These are phyloP conservation scores for Selenicereus undatus DNA, from an alignment of 148 eudicot genomes.

Conservation along the genomic window DNA sequence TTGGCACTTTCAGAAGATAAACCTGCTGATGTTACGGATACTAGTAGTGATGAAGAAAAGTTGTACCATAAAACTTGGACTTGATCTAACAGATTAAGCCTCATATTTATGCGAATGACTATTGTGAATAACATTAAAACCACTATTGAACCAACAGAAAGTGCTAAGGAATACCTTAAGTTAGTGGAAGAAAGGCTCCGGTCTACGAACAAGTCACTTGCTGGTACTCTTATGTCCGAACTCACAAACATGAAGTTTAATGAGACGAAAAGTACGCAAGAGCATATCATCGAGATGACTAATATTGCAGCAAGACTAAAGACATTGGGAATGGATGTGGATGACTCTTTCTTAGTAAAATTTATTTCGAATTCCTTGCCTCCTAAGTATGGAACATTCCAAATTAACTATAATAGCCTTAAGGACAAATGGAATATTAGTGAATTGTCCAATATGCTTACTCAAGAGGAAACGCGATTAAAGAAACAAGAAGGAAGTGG, in stretches of 20 bases:
- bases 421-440: slow-evolving; percentile 25
- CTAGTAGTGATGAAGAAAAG: not conserved
- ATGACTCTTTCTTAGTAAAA: slow-evolving; percentile 17
- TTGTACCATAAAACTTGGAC: not conserved
- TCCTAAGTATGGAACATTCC: slow-evolving; percentile 14
- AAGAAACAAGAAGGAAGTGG: slow-evolving; percentile 3
- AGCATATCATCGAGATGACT: slow-evolving; percentile 14
- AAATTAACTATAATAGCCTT: slow-evolving; percentile 24
- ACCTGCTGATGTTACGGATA: not conserved
- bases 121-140: slow-evolving; percentile 2
- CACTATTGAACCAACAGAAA: not conserved
- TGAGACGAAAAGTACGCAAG: not conserved
- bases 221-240: slow-evolving; percentile 8
- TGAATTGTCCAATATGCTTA: slow-evolving; percentile 19
- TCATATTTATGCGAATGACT: not conserved
- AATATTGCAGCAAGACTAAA: slow-evolving; percentile 22
- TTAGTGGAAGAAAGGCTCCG: slow-evolving; percentile 8
- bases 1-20: not conserved
- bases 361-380: slow-evolving; percentile 20
- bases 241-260: slow-evolving; percentile 19
- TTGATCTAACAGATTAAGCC: slow-evolving; percentile 1
- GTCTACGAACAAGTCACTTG: slow-evolving; percentile 17
- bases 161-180: not conserved
- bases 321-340: slow-evolving; percentile 15
- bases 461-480: slow-evolving; percentile 23